phyloP scores from a whole-genome alignment of 345 rosid species.

The Sisymbrium irio region DNA sequence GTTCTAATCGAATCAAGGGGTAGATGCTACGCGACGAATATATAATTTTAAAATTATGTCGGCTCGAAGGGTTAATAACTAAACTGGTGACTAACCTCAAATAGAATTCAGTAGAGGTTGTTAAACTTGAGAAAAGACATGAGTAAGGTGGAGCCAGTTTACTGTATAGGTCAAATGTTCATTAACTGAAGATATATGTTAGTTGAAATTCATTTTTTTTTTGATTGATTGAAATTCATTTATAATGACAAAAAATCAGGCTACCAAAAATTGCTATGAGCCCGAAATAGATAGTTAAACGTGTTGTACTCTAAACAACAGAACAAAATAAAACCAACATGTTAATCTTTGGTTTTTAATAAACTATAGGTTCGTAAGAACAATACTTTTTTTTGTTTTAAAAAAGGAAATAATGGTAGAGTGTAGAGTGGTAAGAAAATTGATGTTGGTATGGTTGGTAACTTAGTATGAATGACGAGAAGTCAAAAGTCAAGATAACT shows the following conservation, averaged over 20 bases:
- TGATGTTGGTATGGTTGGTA: not conserved
- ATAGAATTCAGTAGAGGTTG: not conserved
- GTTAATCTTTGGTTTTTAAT: not conserved
- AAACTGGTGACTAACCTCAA: constrained; percentile 10
- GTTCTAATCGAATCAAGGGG: not conserved
- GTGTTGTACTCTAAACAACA: not conserved
- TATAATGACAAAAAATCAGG: not conserved
- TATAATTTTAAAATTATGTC: not conserved
- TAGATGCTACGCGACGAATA: not conserved
- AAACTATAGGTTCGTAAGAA: not conserved
- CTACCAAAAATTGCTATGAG: not conserved
- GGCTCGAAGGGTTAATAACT: not conserved
- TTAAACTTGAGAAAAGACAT: constrained; percentile 17
- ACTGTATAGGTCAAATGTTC: constrained; percentile 23
- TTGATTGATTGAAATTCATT: not conserved
- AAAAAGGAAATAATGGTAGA: not conserved
- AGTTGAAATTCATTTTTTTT: not conserved
- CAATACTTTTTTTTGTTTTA: not conserved
- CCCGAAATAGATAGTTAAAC: not conserved
- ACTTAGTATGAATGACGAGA: constrained; percentile 1
- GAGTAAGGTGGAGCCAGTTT: constrained; percentile 15
- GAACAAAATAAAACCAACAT: not conserved
- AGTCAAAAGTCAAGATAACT: constrained; percentile 18
- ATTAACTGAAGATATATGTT: not conserved
- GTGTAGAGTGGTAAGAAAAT: not conserved